Evolutionary conservation across 2,329 filamentous ascomycete species (phyloP), one percentile per base, ranked within the genome.

Genomic region (Ustulina deusta): DNA sequence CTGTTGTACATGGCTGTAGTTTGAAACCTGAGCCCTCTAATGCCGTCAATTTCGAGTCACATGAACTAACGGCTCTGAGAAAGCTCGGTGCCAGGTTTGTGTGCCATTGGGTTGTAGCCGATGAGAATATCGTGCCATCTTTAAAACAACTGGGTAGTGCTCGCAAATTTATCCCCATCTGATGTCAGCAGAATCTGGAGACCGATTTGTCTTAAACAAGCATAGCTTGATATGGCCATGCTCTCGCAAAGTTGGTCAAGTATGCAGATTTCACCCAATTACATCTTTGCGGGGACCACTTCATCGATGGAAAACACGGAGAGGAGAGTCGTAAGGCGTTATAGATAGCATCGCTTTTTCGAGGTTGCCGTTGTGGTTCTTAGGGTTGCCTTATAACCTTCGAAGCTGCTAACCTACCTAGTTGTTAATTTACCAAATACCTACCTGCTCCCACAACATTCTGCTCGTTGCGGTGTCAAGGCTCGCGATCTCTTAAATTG

Each of bases 361-460:
- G 27, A 29, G 6, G n/a, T 34, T 59, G 25, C 55, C 42, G 25
- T 57, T 51, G 11, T 56, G 34, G 34, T 56, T 56, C 20, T 56
- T 27, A 34, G 29, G 17, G 17, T 2, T 11, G 48, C 3, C 27
- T 32, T 29, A 20, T 17, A 32, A 32, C n/a, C 6, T 13, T 36
- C 17, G 36, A 27, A 40, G 27, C n/a, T 15, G 10, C 6, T 17
- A 22, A 11, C 36, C 15, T 40, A 27, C 34, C 34, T 36, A 36
- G 34, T 6, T 36, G 3, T 25, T 36, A 36, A 36, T 54, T n/a
- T 38, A 38, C 38, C 51, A 36, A 54, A 54, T 54, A 54, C 51
- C 20, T 44, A 36, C 6, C 34, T 36, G 6, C 6, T 36, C 34
- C n/a, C n/a, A 11, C 11, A 11, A 11, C 34, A 36, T 36, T 36